Evolutionary conservation across 257 asterid species (phyloP).

Genomic region (Sherardia arvensis): DNA sequence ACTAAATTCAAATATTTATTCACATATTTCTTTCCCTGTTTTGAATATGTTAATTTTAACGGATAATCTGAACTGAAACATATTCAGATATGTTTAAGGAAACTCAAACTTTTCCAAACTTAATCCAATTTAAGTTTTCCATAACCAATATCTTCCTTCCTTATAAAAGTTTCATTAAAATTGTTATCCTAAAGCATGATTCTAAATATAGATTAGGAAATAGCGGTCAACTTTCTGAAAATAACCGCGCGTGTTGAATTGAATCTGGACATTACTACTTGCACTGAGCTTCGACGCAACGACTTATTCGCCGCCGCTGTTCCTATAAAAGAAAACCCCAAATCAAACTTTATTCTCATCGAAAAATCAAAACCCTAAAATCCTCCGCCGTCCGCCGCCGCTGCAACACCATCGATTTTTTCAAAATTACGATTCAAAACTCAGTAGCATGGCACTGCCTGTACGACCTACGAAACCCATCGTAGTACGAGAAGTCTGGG

Average conservation of each 20-base stretch:
- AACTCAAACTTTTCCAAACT: too few relatives aligned
- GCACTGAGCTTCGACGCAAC: constrained; percentile 7
- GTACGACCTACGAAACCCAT: constrained; percentile 10
- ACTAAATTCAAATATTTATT: too few relatives aligned
- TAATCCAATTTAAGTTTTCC: too few relatives aligned
- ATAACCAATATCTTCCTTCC: background rate
- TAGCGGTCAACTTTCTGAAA: background rate
- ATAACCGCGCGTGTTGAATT: background rate
- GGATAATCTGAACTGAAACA: too few relatives aligned
- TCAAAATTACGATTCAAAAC: background rate
- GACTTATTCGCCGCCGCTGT: background rate
- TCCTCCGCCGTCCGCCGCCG: too few relatives aligned
- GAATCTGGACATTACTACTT: background rate
- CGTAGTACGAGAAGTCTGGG: constrained; percentile 56
- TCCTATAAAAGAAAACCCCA: background rate
- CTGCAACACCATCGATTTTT: too few relatives aligned
- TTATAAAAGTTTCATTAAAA: background rate
- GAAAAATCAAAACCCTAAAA: background rate
- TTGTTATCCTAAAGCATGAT: background rate
- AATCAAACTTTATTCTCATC: background rate
- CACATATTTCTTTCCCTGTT: too few relatives aligned
- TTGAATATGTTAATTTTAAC: too few relatives aligned
- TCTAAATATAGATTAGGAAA: background rate
- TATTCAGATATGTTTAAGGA: too few relatives aligned
- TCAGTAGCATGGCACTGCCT: background rate